Percentiles rank a stretch among this genome's conserved stretches.
phyloP scores from a whole-genome alignment of 2,329 filamentous ascomycete species.

The Trichoderma asperellum region DNA sequence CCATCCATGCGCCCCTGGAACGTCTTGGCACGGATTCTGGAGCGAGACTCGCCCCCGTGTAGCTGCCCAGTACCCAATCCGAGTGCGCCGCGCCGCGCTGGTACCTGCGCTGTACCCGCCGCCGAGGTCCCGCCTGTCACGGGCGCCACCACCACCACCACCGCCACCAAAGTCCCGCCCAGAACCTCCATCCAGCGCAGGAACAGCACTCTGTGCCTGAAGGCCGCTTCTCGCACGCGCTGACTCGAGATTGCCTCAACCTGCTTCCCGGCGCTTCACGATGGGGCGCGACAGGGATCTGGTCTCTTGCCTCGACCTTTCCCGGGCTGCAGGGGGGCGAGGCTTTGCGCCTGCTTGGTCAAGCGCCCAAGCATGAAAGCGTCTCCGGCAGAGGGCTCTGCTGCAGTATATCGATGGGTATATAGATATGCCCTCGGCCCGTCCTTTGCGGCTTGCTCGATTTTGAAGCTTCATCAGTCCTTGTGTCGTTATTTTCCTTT shows the following conservation, averaged over 20 bases:
- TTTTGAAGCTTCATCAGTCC: constrained; percentile 12
- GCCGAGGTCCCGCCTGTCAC: neutral
- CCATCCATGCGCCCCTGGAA: constrained; percentile 25
- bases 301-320: constrained; percentile 12
- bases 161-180: neutral
- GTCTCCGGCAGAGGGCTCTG: neutral
- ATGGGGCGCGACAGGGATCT: constrained; percentile 10
- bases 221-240: neutral
- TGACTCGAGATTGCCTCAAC: constrained; percentile 20
- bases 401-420: constrained; percentile 30
- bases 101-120: neutral
- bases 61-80: neutral
- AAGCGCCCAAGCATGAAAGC: constrained; percentile 14
- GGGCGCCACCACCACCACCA: neutral
- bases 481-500: constrained; percentile 22
- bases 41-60: neutral
- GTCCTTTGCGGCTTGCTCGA: neutral
- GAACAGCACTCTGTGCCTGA: neutral
- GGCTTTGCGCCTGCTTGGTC: constrained; percentile 9
- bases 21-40: constrained; percentile 9
- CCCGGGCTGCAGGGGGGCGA: constrained; percentile 9
- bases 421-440: constrained; percentile 36
- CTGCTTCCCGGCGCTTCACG: constrained; percentile 20
- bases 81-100: neutral
- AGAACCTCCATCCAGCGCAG: neutral